Base-by-base conservation (phyloP, 169 alveolate species). In the Neospora caninum region DNA sequence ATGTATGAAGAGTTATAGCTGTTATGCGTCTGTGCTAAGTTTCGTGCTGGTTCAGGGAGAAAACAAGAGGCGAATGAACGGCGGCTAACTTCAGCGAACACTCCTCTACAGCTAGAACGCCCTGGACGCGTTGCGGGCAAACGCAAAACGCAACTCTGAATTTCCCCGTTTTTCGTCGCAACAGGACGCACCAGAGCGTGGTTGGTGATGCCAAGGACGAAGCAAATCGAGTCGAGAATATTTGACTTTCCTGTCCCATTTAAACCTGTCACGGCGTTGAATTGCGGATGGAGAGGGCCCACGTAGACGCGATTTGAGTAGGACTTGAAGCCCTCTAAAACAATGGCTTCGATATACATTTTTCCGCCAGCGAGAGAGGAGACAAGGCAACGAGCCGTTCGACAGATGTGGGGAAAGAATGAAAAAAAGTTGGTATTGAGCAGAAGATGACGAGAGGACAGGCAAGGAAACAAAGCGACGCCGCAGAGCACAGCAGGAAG, bases 161-260 rank as follows among this genome's bases (percentile, higher is more conserved):
- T 13, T 49, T 4, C 22, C 13, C 13, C 13, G 4, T 13, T 13
- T 49, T 49, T 49, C 31, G 7, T 13, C 73, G 73, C 31, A 1
- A 67, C 38, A 80, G 38, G 27, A 42, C 92, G 9, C 38, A 94
- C 96, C 82, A 84, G 54, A 29, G 92, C 64, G 22, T 80, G 94
- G 88, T 43, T 70, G 38, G 80, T 34, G 91, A 88, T 82, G 53
- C 96, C 94, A 69, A 94, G 96, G 34, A 98, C 99, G 96, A 99
- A 99, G 93, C 99, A 98, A 88, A 99, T 98, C 10, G 99, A 98
- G 97, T 99, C 99, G 92, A 99, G 96, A 67, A 99, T 99, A 96
- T 99, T 99, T 7, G 99, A 99, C 97, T 99, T 99, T 25, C 99
- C 99, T 88, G 99, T 98, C 0, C 99, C 99, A 95, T 99, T 99